Percentiles rank a stretch among this genome's conserved stretches.
Evolutionary conservation across 2,329 filamentous ascomycete species (phyloP).

Genomic region (Fusarium heterosporum): DNA sequence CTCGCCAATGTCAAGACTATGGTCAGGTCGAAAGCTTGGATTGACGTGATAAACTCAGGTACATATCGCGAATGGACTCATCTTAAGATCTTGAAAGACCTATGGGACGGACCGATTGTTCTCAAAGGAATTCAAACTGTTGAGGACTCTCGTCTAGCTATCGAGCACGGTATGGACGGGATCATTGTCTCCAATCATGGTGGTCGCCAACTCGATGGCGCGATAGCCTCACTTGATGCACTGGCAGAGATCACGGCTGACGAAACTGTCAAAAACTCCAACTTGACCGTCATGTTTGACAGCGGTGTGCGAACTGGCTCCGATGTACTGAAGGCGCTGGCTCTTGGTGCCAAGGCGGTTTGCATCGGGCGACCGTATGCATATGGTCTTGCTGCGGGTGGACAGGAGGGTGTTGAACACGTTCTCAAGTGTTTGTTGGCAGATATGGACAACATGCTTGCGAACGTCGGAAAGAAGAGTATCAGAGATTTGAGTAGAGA

Average conservation of each 20-base stretch:
- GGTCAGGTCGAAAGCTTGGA: conserved; percentile 41
- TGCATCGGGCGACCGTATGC: conserved; percentile 58
- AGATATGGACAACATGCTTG: conserved; percentile 65
- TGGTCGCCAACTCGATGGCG: conserved; percentile 56
- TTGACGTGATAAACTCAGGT: conserved; percentile 50
- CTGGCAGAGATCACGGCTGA: conserved; percentile 64
- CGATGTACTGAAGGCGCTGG: conserved; percentile 56
- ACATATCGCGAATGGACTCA: conserved; percentile 70
- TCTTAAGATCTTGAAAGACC: conserved; percentile 65
- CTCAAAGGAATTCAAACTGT: conserved; percentile 57
- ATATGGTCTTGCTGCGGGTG: conserved; percentile 53
- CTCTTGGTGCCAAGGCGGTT: conserved; percentile 56
- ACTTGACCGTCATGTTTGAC: conserved; percentile 65
- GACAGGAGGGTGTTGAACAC: conserved; percentile 65
- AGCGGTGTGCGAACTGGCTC: conserved; percentile 56
- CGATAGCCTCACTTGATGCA: conserved; percentile 65
- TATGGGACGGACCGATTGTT: conserved; percentile 68
- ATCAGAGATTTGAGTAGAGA: conserved; percentile 44
- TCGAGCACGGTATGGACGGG: conserved; percentile 53
- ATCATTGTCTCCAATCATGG: conserved; percentile 59
- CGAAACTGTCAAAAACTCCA: conserved; percentile 52
- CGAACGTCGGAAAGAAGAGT: conserved; percentile 62
- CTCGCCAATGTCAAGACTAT: conserved; percentile 24
- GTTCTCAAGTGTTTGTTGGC: conserved; percentile 57
- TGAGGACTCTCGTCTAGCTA: conserved; percentile 55